Evolutionary conservation across 169 alveolate genomes (phyloP).

Genomic region (Cryptosporidium meleagridis): DNA sequence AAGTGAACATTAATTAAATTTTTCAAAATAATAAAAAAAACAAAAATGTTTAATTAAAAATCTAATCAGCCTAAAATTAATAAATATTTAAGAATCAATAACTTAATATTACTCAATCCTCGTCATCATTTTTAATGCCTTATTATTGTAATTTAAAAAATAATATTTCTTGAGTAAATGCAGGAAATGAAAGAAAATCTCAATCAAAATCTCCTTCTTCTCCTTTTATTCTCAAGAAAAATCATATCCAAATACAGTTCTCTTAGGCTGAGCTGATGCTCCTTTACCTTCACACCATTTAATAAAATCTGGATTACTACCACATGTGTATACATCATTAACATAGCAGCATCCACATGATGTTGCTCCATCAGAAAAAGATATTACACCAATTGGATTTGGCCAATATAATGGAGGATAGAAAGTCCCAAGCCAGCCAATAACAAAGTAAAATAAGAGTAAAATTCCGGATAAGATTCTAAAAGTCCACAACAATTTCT

Average conservation of each 20-base stretch:
- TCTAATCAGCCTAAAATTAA: background rate
- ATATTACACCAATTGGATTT: conserved; percentile 64
- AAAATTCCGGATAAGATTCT: conserved; percentile 50
- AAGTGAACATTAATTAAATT: background rate
- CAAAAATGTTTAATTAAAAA: background rate
- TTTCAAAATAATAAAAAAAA: background rate
- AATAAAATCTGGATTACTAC: conserved; percentile 68
- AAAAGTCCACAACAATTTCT: conserved; percentile 58
- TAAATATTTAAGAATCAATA: too few species aligned
- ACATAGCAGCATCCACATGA: conserved; percentile 73
- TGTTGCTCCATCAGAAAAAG: conserved; percentile 48
- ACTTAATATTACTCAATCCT: background rate
- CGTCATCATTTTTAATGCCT: too few species aligned
- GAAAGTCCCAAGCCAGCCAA: conserved; percentile 39
- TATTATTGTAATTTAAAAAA: too few species aligned
- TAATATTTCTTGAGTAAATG: too few species aligned
- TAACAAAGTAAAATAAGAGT: conserved; percentile 40
- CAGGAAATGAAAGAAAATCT: too few species aligned
- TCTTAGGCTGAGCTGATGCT: conserved; percentile 48
- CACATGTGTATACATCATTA: conserved; percentile 53
- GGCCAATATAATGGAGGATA: conserved; percentile 75
- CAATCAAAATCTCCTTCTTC: background rate
- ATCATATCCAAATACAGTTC: conserved; percentile 39
- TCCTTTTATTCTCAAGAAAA: background rate
- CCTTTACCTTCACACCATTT: conserved; percentile 67